A percentile compares a stretch with the other conserved stretches of the same genome.
Conservation (phyloP, 148 eudicot genomes). For the Heliosperma pusillum region DNA sequence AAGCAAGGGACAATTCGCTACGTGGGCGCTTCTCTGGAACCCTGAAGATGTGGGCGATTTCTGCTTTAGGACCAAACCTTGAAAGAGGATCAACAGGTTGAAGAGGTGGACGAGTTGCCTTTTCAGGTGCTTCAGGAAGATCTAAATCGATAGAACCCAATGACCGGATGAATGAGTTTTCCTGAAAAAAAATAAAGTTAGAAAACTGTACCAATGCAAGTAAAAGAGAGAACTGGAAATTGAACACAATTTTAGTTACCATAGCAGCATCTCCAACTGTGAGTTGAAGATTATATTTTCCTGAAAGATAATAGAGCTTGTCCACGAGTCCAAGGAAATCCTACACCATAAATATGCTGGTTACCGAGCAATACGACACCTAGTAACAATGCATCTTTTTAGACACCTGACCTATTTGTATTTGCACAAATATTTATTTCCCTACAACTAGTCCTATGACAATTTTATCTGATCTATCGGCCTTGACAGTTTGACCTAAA, state of each 20-base stretch:
- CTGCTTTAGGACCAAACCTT: constrained; percentile 85
- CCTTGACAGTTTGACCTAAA: background rate
- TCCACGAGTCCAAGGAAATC: constrained; percentile 95
- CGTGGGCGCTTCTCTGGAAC: constrained; percentile 82
- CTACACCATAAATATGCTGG: constrained; percentile 41
- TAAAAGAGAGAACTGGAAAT: background rate
- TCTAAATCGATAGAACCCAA: constrained; percentile 80
- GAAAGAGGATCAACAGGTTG: constrained; percentile 66
- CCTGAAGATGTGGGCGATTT: constrained; percentile 86
- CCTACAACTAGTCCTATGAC: no score
- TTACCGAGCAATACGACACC: constrained; percentile 3
- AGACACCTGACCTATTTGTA: background rate
- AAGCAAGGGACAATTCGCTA: constrained; percentile 64
- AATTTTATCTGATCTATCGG: no score
- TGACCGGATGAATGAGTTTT: constrained; percentile 73
- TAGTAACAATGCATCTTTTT: background rate
- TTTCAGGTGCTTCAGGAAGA: constrained; percentile 89
- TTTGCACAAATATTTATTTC: no score
- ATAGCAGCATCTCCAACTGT: constrained; percentile 85
- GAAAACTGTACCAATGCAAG: background rate
- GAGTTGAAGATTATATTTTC: constrained; percentile 71
- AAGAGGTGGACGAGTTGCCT: constrained; percentile 79
- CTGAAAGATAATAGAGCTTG: constrained; percentile 85
- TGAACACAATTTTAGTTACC: constrained; percentile 42
- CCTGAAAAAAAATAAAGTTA: constrained; percentile 43